phyloP scores from a whole-genome alignment of 2,329 filamentous ascomycete species.

The Periglandula ipomoeae region DNA sequence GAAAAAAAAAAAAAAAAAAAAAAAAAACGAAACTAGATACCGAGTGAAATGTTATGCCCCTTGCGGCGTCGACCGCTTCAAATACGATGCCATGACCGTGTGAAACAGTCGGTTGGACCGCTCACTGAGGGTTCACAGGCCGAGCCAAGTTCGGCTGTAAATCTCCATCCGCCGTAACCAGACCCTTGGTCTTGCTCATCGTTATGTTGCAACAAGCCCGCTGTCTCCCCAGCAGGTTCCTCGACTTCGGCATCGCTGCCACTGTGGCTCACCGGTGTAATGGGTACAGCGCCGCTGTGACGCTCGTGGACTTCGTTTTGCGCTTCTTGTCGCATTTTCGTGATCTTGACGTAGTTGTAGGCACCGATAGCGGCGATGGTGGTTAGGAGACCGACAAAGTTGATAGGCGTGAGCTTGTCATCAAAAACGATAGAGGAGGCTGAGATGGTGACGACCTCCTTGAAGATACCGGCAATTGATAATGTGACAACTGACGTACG shows the following conservation, averaged over 20 bases:
- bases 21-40: slow-evolving; percentile 9
- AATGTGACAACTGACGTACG: slow-evolving; percentile 93
- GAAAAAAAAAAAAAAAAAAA: slow-evolving; percentile 9
- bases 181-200: slow-evolving; percentile 25
- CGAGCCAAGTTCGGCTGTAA: slow-evolving; percentile 16
- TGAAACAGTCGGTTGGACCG: background rate
- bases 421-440: slow-evolving; percentile 83
- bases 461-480: slow-evolving; percentile 96
- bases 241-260: slow-evolving; percentile 33
- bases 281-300: slow-evolving; percentile 24
- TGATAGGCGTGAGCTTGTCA: slow-evolving; percentile 78
- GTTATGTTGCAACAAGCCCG: slow-evolving; percentile 34
- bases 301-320: slow-evolving; percentile 38
- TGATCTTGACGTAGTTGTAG: slow-evolving; percentile 94
- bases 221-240: slow-evolving; percentile 34
- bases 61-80: background rate
- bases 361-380: slow-evolving; percentile 78
- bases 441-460: slow-evolving; percentile 92
- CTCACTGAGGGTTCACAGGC: background rate
- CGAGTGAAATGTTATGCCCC: slow-evolving; percentile 1
- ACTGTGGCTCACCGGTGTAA: slow-evolving; percentile 26
- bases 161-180: slow-evolving; percentile 32
- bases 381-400: slow-evolving; percentile 76
- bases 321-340: slow-evolving; percentile 76
- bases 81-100: background rate